Percentiles rank a stretch among this genome's conserved stretches.
phyloP scores from a whole-genome alignment of 75 land plant genomes.

The Sequoia sempervirens region DNA sequence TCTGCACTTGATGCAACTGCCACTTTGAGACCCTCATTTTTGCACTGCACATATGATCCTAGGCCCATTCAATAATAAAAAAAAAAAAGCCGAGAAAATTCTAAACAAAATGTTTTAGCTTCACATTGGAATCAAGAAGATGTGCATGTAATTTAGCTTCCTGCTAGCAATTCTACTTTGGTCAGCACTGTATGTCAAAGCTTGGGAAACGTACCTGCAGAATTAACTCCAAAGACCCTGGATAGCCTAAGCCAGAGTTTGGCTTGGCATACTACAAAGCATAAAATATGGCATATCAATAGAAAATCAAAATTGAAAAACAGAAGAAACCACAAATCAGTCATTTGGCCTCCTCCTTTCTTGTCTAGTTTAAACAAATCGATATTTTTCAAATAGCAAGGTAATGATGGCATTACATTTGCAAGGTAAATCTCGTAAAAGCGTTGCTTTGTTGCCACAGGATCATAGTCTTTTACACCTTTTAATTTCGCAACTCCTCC shows the following conservation, averaged over 20 bases:
- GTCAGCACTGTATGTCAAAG: neutral
- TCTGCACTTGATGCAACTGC: constrained; percentile 99
- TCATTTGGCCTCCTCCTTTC: neutral
- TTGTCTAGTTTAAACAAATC: neutral
- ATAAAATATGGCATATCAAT: neutral
- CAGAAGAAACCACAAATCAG: neutral
- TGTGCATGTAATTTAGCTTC: neutral
- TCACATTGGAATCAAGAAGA: neutral
- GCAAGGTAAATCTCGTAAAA: constrained; percentile 93
- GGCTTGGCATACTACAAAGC: constrained; percentile 85
- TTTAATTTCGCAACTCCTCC: constrained; percentile 91
- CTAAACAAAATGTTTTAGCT: neutral
- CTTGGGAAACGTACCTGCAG: constrained; percentile 47
- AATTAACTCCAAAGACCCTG: constrained; percentile 88
- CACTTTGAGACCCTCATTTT: constrained; percentile 75
- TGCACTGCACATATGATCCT: constrained; percentile 56
- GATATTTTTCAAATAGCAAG: neutral
- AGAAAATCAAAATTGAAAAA: neutral
- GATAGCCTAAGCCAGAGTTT: constrained; percentile 89
- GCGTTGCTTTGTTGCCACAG: constrained; percentile 69
- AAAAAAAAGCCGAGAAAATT: neutral
- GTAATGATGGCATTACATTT: constrained; percentile 45
- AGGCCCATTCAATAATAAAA: constrained; percentile 6
- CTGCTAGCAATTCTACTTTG: neutral
- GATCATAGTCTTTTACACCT: constrained; percentile 65